Evolutionary conservation across 306 rosid genomes (phyloP).

Genomic region (Chamaecrista fasciculata): DNA sequence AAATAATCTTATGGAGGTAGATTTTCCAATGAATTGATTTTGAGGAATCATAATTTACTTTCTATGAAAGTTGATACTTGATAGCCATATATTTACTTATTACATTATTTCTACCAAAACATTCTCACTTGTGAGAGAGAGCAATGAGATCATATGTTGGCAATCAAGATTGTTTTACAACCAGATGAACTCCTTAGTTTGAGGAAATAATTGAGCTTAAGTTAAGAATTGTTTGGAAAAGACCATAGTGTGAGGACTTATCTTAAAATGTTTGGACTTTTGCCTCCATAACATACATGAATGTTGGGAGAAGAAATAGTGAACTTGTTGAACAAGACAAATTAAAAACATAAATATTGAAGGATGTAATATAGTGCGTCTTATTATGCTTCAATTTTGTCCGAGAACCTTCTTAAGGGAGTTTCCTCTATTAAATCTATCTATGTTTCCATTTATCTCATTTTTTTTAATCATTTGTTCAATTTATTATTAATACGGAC

Average conservation of each 20-base stretch:
- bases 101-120: neutral
- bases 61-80: neutral
- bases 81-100: neutral
- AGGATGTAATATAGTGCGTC: neutral
- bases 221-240: neutral
- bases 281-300: neutral
- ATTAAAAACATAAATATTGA: neutral
- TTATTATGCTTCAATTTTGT: neutral
- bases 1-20: neutral
- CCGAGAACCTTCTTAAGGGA: constrained; percentile 1
- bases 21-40: constrained; percentile 5
- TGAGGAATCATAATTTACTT: neutral
- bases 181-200: neutral
- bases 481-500: constrained; percentile 6
- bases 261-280: neutral
- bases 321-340: neutral
- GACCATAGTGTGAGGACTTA: neutral
- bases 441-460: neutral
- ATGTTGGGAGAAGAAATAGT: neutral
- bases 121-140: neutral
- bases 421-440: constrained; percentile 1
- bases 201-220: neutral
- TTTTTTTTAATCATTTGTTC: neutral
- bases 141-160: neutral
- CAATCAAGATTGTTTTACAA: neutral